Evolutionary conservation across 2,329 filamentous ascomycete species (phyloP).

Genomic region (Alternaria dauci): DNA sequence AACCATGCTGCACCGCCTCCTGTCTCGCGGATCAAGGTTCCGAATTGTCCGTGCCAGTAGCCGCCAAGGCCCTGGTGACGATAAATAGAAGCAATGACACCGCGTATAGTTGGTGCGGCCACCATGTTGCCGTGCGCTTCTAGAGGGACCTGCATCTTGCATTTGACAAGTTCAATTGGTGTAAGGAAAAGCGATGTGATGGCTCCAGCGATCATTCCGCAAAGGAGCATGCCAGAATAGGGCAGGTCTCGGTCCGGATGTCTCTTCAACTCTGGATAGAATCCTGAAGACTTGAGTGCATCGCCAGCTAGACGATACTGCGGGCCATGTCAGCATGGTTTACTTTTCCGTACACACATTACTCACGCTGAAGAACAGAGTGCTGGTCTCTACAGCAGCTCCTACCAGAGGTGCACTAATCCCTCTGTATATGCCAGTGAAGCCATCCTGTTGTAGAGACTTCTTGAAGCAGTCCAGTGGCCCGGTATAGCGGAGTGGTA

Average conservation of each 20-base stretch:
- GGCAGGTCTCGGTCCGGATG: slow-evolving; percentile 67
- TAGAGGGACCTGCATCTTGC: slow-evolving; percentile 88
- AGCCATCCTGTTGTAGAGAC: slow-evolving; percentile 79
- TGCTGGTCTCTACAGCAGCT: slow-evolving; percentile 90
- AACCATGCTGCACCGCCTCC: slow-evolving; percentile 97
- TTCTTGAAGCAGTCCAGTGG: slow-evolving; percentile 94
- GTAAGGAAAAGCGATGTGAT: slow-evolving; percentile 92
- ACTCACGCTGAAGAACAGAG: slow-evolving; percentile 82
- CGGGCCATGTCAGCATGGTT: slow-evolving; percentile 27
- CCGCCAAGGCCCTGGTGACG: slow-evolving; percentile 81
- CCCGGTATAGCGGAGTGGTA: slow-evolving; percentile 82
- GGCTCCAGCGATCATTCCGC: slow-evolving; percentile 85
- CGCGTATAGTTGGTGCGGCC: slow-evolving; percentile 68
- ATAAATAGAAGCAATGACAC: slow-evolving; percentile 81
- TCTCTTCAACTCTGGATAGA: slow-evolving; percentile 59
- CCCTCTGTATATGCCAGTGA: slow-evolving; percentile 85
- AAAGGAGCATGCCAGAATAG: slow-evolving; percentile 76
- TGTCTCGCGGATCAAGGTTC: slow-evolving; percentile 91
- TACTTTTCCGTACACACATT: neutral
- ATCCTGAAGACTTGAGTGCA: slow-evolving; percentile 67
- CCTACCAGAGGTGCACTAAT: slow-evolving; percentile 91
- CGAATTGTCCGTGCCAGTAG: slow-evolving; percentile 95
- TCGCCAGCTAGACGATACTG: slow-evolving; percentile 62
- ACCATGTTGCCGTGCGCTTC: slow-evolving; percentile 49
- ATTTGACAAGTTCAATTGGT: slow-evolving; percentile 96